Conservation (phyloP, 352 stramenopile genomes). For the Globisporangium takayamanum region DNA sequence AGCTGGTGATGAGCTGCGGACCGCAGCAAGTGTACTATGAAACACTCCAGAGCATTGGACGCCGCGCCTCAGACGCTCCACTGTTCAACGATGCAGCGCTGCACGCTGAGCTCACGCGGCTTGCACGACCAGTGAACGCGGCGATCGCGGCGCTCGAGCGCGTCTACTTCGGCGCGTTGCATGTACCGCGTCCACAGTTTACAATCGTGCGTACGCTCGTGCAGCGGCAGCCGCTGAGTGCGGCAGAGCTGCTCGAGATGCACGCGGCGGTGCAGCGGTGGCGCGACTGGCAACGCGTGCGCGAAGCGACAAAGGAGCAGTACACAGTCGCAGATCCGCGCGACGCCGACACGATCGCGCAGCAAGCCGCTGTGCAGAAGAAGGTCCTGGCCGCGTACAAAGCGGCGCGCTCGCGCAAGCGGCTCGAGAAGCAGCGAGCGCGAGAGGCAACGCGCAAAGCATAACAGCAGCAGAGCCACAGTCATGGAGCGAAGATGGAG, state of each 20-base stretch:
- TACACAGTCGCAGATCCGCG: constrained; percentile 63
- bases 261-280: constrained; percentile 30
- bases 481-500: constrained; percentile 37
- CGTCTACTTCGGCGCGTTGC: constrained; percentile 12
- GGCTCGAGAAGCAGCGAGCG: constrained; percentile 49
- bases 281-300: constrained; percentile 39
- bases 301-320: constrained; percentile 56
- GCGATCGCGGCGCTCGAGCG: constrained; percentile 32
- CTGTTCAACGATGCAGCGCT: constrained; percentile 41
- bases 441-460: constrained; percentile 35
- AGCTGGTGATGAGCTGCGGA: background rate
- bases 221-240: constrained; percentile 37
- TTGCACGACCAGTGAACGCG: constrained; percentile 36
- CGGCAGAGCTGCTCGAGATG: constrained; percentile 29
- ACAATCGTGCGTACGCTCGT: constrained; percentile 39
- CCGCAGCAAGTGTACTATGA: constrained; percentile 11
- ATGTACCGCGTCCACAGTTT: constrained; percentile 20
- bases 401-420: constrained; percentile 48
- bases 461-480: constrained; percentile 6
- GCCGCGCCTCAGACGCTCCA: background rate
- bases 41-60: background rate
- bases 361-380: constrained; percentile 49
- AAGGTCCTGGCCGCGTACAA: constrained; percentile 68
- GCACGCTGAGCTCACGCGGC: constrained; percentile 22
- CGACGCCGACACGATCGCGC: constrained; percentile 36